These are phyloP conservation scores for Adansonia madagascariensis DNA, from an alignment of 441 rosid genomes.

Conservation along the genomic window DNA sequence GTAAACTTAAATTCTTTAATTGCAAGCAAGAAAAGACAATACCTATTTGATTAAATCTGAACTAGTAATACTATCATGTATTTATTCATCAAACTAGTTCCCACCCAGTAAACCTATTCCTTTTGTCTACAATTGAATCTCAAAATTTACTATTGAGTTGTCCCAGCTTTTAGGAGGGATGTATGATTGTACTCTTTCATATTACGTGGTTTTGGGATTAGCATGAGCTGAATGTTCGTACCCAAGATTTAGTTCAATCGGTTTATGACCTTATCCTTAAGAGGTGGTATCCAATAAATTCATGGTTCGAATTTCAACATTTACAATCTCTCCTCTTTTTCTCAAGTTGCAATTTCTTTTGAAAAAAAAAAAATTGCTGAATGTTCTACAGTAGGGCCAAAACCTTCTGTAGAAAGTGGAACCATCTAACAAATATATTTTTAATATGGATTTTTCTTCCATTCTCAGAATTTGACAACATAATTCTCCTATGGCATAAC, in stretches of 20 bases:
- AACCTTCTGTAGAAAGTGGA: neutral
- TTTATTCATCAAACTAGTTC: neutral
- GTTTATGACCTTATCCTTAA: no score
- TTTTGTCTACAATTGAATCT: neutral
- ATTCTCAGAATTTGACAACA: neutral
- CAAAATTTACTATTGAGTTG: neutral
- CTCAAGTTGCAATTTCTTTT: no score
- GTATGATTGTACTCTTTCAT: neutral
- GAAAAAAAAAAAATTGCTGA: no score
- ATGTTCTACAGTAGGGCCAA: neutral
- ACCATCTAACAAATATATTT: neutral
- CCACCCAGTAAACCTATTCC: neutral
- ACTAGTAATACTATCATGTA: neutral
- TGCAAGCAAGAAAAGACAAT: conserved; percentile 22
- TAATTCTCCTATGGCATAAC: no score
- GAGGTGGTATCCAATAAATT: no score
- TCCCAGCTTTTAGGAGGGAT: neutral
- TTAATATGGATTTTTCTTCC: neutral
- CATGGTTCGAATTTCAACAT: no score
- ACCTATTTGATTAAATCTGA: conserved; percentile 15
- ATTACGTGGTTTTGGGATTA: neutral
- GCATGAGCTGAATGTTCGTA: neutral
- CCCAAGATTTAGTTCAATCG: no score
- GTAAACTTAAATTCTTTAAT: conserved; percentile 18
- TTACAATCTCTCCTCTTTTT: no score